Base-by-base conservation (phyloP, 2,329 filamentous ascomycete genomes). In the Ploettnerulaceae sp. region DNA sequence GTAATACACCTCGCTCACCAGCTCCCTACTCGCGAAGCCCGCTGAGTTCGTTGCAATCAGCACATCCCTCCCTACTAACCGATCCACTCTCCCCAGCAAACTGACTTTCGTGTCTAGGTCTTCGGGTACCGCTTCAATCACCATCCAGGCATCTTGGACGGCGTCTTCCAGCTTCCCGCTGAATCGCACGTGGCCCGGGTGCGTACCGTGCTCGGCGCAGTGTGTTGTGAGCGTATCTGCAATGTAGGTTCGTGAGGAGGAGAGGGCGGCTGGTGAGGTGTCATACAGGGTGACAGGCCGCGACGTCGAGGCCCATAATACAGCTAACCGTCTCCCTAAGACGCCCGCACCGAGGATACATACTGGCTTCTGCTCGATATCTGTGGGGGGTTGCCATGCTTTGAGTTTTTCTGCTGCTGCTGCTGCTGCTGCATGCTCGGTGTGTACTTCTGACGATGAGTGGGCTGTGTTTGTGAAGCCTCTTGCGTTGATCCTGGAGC, bases 31-130 rank as follows among this genome's bases (percentile, higher is more conserved):
- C 2, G 63, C 61, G 45, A 70, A 71, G 31, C 69, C 71, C 49
- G 69, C 71, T 0, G 70, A 73, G 42, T 73, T 73, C 0, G 71
- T 71, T 0, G 70, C 70, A 31, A 73, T 66, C 7, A 72, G 67
- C 0, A 64, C 65, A 0, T 64, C 58, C 0, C 56, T 49, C 0
- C 58, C 56, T 0, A 69, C 64, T 1, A 66, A 36, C 0, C 59
- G 48, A 51, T 72, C 70, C 0, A 73, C 57, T 12, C 71, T 52
- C 1, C 52, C 34, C 9, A 74, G 62, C 4, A 72, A 56, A 2
- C 60, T 56, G 36, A 57, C 61, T 51, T 74, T 74, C 7, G 71
- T 53, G 0, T 60, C 42, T 3, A 73, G 55, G 29, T 63, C 61
- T 53, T 74, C 71, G 0, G 71, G 70, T 2, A 73, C 63, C 48